phyloP scores from a whole-genome alignment of 2,329 filamentous ascomycete genomes.

The Talaromyces amestolkiae region DNA sequence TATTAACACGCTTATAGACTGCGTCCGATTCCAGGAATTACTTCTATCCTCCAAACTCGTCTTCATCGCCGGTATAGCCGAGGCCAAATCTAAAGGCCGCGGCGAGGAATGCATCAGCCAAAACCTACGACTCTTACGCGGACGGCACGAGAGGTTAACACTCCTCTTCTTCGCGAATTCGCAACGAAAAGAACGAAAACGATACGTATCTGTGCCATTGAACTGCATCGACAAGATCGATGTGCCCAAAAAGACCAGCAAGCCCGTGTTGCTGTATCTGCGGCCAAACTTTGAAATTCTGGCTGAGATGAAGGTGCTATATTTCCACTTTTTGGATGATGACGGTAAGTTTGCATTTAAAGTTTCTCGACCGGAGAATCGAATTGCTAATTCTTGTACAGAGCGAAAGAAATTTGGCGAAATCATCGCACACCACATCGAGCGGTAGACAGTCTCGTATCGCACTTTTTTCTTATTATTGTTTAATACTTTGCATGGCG shows the following conservation, averaged over 20 bases:
- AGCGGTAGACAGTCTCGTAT: not conserved
- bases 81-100: constrained; percentile 45
- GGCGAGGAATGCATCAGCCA: constrained; percentile 47
- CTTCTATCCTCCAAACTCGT: constrained; percentile 39
- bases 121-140: constrained; percentile 41
- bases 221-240: constrained; percentile 40
- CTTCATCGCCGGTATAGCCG: constrained; percentile 43
- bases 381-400: constrained; percentile 18
- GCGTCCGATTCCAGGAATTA: constrained; percentile 42
- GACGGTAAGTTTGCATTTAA: constrained; percentile 29
- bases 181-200: constrained; percentile 40
- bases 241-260: constrained; percentile 39
- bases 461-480: not conserved
- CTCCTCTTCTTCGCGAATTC: constrained; percentile 45
- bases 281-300: constrained; percentile 43
- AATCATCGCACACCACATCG: constrained; percentile 13
- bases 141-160: constrained; percentile 34
- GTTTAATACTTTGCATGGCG: not conserved
- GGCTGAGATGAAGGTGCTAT: constrained; percentile 38
- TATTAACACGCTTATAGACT: constrained; percentile 29
- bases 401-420: constrained; percentile 34
- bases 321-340: constrained; percentile 41
- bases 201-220: constrained; percentile 43
- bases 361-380: not conserved
- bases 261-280: constrained; percentile 37